Evolutionary conservation across 75 land plant species (phyloP).

Genomic region (Cryptomeria japonica): DNA sequence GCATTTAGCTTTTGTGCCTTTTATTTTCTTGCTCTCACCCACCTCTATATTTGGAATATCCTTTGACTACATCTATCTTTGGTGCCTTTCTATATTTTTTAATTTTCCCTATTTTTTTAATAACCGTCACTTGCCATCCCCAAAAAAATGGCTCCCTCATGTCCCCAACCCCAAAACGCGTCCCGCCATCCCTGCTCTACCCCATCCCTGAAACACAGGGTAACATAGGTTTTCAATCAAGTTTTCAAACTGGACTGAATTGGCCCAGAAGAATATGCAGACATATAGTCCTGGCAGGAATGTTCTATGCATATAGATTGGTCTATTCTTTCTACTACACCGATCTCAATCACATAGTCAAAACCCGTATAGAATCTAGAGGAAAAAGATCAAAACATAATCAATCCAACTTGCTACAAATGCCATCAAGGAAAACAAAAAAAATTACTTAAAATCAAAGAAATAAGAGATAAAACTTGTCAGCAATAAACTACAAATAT

Average conservation of each 20-base stretch:
- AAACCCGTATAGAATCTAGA: background rate
- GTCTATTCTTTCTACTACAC: background rate
- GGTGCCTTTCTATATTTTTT: background rate
- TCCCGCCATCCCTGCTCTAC: no score
- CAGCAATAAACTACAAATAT: background rate
- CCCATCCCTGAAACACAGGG: no score
- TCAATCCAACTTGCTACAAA: background rate
- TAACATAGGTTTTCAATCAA: background rate
- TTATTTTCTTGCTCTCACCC: background rate
- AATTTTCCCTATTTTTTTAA: no score
- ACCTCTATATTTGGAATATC: background rate
- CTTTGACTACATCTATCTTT: background rate
- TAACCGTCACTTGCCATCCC: no score
- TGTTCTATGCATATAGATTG: background rate
- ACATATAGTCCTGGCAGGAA: background rate
- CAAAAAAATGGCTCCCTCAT: no score
- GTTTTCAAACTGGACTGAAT: background rate
- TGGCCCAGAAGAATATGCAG: background rate
- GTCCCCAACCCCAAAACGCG: no score
- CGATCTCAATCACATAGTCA: background rate
- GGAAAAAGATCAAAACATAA: background rate
- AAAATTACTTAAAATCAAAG: background rate
- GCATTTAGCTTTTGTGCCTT: background rate
- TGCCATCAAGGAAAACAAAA: background rate
- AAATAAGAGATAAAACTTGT: background rate